phyloP scores from a whole-genome alignment of 2,329 filamentous ascomycete species.

The Paecilomyces variotii region DNA sequence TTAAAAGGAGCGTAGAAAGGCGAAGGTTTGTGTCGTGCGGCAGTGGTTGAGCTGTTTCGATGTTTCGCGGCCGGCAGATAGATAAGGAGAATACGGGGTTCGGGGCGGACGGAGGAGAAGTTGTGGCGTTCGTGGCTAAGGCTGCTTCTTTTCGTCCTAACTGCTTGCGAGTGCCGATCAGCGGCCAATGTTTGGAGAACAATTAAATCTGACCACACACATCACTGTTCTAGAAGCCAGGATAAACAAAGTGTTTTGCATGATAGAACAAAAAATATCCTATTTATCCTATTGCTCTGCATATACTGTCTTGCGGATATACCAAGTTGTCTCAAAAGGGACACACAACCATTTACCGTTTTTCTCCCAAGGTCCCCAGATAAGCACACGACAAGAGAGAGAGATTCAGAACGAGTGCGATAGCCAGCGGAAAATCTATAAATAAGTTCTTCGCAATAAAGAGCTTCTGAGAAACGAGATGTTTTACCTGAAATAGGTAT shows the following conservation, averaged over 20 bases:
- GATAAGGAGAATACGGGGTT: not conserved
- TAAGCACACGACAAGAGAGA: not conserved
- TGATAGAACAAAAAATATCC: too few relatives aligned
- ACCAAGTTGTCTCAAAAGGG: not conserved
- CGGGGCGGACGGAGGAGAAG: not conserved
- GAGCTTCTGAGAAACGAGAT: not conserved
- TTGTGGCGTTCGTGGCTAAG: not conserved
- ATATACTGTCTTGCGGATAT: not conserved
- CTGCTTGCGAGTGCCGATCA: not conserved
- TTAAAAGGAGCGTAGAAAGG: not conserved
- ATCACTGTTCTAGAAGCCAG: not conserved
- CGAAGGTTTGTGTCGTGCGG: not conserved
- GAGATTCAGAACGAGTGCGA: not conserved
- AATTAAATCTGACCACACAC: not conserved
- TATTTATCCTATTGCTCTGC: too few relatives aligned
- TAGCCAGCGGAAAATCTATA: too few relatives aligned
- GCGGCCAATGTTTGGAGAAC: not conserved
- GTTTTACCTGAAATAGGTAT: not conserved
- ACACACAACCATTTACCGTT: not conserved
- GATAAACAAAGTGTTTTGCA: not conserved
- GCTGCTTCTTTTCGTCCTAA: not conserved
- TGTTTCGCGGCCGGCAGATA: not conserved
- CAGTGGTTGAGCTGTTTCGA: not conserved
- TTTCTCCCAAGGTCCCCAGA: not conserved
- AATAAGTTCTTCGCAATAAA: too few relatives aligned